These are phyloP conservation scores for Cystobasidium tubakii DNA, from an alignment of 768 basidiomycete genomes.

Conservation along the genomic window DNA sequence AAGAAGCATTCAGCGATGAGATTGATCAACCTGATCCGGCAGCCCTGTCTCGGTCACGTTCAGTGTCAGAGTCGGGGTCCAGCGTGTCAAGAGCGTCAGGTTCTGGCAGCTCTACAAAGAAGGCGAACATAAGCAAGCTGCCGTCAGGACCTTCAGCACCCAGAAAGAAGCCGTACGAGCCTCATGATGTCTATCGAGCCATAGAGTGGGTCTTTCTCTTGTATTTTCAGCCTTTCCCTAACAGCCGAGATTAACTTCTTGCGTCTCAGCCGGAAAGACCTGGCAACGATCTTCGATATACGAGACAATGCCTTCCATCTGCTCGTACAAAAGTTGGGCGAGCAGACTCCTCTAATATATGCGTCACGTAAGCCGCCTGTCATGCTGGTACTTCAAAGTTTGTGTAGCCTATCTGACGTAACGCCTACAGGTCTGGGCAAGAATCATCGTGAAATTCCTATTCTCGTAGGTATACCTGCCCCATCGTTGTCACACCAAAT, in stretches of 20 bases:
- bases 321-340: conserved; percentile 49
- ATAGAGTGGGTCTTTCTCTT: conserved; percentile 14
- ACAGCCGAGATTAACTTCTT: not conserved
- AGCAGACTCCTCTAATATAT: conserved; percentile 50
- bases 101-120: not conserved
- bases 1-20: conserved; percentile 1
- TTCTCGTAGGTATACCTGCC: conserved; percentile 40
- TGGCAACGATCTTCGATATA: conserved; percentile 33
- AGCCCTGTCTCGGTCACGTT: not conserved
- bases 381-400: conserved; percentile 26
- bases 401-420: not conserved
- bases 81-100: not conserved
- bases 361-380: conserved; percentile 48
- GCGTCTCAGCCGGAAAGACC: conserved; percentile 25
- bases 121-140: not conserved
- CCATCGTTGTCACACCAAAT: not conserved
- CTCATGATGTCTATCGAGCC: conserved; percentile 30
- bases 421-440: conserved; percentile 27
- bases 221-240: not conserved
- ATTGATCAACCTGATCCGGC: not conserved
- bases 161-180: conserved; percentile 25
- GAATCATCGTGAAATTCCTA: conserved; percentile 47
- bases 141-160: not conserved
- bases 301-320: conserved; percentile 48
- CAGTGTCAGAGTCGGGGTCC: not conserved